Evolutionary conservation across 352 stramenopile species (phyloP).

Genomic region (Globisporangium irregulare): DNA sequence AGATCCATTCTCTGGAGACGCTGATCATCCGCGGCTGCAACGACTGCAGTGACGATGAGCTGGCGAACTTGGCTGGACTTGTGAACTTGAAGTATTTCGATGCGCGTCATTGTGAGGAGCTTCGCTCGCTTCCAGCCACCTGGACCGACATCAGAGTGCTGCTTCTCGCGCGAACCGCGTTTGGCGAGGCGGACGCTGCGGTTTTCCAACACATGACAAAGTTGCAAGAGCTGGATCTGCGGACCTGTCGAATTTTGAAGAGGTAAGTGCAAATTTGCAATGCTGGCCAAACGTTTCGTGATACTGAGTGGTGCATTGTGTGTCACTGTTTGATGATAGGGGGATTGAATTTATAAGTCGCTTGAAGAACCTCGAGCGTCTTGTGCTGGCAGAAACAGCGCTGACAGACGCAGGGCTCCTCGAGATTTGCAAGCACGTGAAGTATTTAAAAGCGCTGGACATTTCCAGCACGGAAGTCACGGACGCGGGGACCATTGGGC

Average conservation of each 20-base stretch:
- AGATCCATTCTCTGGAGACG: constrained; percentile 32
- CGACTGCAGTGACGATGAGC: constrained; percentile 31
- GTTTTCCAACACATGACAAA: constrained; percentile 50
- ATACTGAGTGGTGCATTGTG: not conserved
- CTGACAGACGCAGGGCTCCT: constrained; percentile 58
- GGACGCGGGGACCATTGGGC: constrained; percentile 44
- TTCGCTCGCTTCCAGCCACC: constrained; percentile 45
- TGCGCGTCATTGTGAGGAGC: constrained; percentile 55
- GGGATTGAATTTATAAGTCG: constrained; percentile 73
- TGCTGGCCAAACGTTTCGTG: not conserved
- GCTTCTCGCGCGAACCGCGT: constrained; percentile 54
- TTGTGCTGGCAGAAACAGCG: constrained; percentile 56
- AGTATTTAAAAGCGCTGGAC: constrained; percentile 48
- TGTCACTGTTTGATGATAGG: constrained; percentile 10
- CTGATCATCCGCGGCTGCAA: constrained; percentile 49
- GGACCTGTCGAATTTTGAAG: constrained; percentile 65
- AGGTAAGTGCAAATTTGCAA: constrained; percentile 28
- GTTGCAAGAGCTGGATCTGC: constrained; percentile 62
- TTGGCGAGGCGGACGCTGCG: constrained; percentile 58
- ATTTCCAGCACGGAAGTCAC: constrained; percentile 73
- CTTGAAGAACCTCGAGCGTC: constrained; percentile 44
- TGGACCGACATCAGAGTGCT: constrained; percentile 59
- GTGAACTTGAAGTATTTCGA: constrained; percentile 59
- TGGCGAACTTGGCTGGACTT: constrained; percentile 29
- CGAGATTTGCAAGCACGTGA: constrained; percentile 50